Evolutionary conservation across 1,139 yeast genomes (phyloP).

Genomic region (Hyphopichia pseudoburtonii): DNA sequence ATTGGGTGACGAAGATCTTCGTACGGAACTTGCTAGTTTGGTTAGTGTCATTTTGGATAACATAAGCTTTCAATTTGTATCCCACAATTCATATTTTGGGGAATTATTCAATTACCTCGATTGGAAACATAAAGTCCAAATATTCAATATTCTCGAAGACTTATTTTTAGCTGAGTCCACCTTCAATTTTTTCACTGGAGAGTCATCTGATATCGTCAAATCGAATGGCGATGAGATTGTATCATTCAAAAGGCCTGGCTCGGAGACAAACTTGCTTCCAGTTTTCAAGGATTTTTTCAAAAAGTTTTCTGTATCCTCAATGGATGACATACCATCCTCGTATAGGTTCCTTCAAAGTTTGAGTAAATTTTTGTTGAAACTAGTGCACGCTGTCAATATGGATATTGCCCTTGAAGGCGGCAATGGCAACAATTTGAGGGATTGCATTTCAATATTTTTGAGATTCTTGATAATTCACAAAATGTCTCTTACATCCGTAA

Average conservation of each 20-base stretch:
- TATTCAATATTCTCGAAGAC: constrained; percentile 31
- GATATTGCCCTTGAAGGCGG: constrained; percentile 7
- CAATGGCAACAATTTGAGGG: constrained; percentile 13
- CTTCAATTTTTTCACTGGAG: constrained; percentile 7
- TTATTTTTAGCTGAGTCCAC: constrained; percentile 21
- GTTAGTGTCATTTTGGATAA: constrained; percentile 45
- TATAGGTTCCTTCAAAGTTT: constrained; percentile 18
- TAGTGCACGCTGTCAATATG: constrained; percentile 15
- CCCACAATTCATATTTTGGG: constrained; percentile 39
- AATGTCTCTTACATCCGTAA: constrained; percentile 32
- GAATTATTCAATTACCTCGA: constrained; percentile 36
- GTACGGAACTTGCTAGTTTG: constrained; percentile 18
- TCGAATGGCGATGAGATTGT: constrained; percentile 5
- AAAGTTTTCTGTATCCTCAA: constrained; percentile 34
- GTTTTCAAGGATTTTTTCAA: constrained; percentile 38
- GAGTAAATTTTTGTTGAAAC: constrained; percentile 16
- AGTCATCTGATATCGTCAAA: constrained; percentile 3
- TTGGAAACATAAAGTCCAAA: constrained; percentile 28
- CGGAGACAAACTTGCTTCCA: constrained; percentile 22
- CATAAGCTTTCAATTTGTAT: constrained; percentile 40
- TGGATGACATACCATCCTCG: constrained; percentile 22
- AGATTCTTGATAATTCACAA: constrained; percentile 64
- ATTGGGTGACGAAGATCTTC: constrained; percentile 11
- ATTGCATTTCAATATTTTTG: constrained; percentile 43
- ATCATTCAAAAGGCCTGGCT: constrained; percentile 7